Conservation (phyloP, 2,329 filamentous ascomycete genomes). For the Achaetomium macrosporum region DNA sequence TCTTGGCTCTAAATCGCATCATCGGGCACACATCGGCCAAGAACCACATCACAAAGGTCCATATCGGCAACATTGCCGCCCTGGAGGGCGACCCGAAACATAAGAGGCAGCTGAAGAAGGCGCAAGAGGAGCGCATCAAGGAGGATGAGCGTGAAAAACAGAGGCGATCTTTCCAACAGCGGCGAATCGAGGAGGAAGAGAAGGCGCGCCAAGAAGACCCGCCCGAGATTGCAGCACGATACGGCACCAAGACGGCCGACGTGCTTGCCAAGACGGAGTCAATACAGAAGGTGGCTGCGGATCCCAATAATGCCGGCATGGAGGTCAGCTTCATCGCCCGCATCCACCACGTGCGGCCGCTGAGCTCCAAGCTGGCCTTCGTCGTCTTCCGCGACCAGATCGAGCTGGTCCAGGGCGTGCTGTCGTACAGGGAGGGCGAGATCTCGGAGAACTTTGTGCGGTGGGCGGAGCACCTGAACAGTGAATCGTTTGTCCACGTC, state of each 20-base stretch:
- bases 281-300: conserved; percentile 33
- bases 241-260: conserved; percentile 26
- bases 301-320: conserved; percentile 50
- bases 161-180: conserved; percentile 26
- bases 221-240: conserved; percentile 27
- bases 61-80: conserved; percentile 32
- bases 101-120: conserved; percentile 29
- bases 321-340: conserved; percentile 63
- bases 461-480: conserved; percentile 77
- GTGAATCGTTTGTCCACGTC: conserved; percentile 73
- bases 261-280: conserved; percentile 21
- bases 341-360: conserved; percentile 71
- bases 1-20: conserved; percentile 35
- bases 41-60: conserved; percentile 35
- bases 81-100: conserved; percentile 28
- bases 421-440: conserved; percentile 53
- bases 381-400: conserved; percentile 81
- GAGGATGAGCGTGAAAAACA: conserved; percentile 31
- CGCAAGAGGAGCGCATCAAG: conserved; percentile 32
- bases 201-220: conserved; percentile 26
- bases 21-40: conserved; percentile 34
- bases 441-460: conserved; percentile 72
- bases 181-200: conserved; percentile 33
- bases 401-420: conserved; percentile 76
- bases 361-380: conserved; percentile 74